Percentiles rank a stretch among this genome's conserved stretches.
phyloP scores from a whole-genome alignment of 345 rosid genomes.

The Eucalyptus erythrocorys region DNA sequence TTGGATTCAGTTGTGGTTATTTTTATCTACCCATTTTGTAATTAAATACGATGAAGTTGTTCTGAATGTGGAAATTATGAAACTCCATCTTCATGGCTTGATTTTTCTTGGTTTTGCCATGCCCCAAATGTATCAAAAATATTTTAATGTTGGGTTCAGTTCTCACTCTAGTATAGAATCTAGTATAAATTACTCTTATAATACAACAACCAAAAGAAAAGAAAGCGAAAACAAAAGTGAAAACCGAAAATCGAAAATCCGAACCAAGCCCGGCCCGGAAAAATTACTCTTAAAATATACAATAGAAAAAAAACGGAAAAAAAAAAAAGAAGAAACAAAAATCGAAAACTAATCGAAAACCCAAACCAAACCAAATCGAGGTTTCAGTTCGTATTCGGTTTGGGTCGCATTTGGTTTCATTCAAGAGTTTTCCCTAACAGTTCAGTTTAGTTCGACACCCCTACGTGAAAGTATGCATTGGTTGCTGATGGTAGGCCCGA shows the following conservation, averaged over 20 bases:
- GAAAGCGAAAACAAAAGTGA: too few species aligned
- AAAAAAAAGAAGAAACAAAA: accelerated
- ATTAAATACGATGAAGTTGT: too few species aligned
- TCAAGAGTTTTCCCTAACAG: too few species aligned
- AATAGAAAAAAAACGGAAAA: too few species aligned
- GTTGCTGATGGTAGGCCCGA: neutral
- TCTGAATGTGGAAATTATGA: neutral
- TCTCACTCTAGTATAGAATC: too few species aligned
- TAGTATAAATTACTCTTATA: too few species aligned
- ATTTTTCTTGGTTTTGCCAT: neutral
- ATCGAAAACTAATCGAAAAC: too few species aligned
- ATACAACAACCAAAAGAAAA: too few species aligned
- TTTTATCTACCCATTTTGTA: neutral
- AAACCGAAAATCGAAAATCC: too few species aligned
- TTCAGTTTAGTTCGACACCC: accelerated
- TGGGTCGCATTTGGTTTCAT: accelerated
- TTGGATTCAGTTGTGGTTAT: too few species aligned
- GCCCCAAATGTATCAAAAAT: neutral
- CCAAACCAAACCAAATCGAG: accelerated
- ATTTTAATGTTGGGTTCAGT: neutral
- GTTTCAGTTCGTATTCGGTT: accelerated
- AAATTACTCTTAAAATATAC: too few species aligned
- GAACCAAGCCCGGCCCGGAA: accelerated
- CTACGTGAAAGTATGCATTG: neutral
- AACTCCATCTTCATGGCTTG: neutral